These are phyloP conservation scores for Nidularia sp. DNA, from an alignment of 768 basidiomycete species.

Conservation along the genomic window DNA sequence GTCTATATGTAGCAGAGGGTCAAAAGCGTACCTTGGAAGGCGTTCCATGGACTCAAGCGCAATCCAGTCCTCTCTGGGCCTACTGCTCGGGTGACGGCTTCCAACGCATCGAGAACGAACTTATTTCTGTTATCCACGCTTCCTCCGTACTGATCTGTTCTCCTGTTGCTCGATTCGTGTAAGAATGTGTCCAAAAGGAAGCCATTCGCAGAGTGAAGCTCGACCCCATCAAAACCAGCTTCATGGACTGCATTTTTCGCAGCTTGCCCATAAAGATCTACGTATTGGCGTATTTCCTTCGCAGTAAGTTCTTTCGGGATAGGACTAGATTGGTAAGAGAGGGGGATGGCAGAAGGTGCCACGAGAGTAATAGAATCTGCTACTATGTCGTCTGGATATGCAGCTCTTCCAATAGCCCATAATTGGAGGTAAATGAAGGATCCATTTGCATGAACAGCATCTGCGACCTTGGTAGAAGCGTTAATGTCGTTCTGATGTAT, in stretches of 20 bases:
- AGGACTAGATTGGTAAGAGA: neutral
- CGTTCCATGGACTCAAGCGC: slow-evolving; percentile 54
- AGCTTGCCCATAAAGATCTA: slow-evolving; percentile 2
- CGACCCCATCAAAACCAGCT: slow-evolving; percentile 1
- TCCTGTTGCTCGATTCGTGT: slow-evolving; percentile 51
- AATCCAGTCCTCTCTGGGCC: slow-evolving; percentile 53
- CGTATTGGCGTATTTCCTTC: neutral
- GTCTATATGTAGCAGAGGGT: no score
- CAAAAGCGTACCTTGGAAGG: slow-evolving; percentile 26
- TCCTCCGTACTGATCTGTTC: slow-evolving; percentile 63
- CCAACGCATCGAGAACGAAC: slow-evolving; percentile 53
- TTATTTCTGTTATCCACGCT: slow-evolving; percentile 59
- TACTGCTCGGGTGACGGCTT: slow-evolving; percentile 39
- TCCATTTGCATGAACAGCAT: no score
- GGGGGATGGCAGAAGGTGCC: slow-evolving; percentile 1
- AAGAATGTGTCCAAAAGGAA: slow-evolving; percentile 50
- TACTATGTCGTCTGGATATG: neutral
- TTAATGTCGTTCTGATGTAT: no score
- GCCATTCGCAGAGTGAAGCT: slow-evolving; percentile 57
- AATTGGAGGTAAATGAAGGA: neutral
- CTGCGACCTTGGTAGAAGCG: no score
- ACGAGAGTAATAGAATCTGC: neutral
- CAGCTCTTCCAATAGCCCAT: neutral
- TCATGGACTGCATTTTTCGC: slow-evolving; percentile 1
- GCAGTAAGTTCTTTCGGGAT: slow-evolving; percentile 1